Conservation (phyloP, 805 yeast species). For the Yarrowia sp. region DNA sequence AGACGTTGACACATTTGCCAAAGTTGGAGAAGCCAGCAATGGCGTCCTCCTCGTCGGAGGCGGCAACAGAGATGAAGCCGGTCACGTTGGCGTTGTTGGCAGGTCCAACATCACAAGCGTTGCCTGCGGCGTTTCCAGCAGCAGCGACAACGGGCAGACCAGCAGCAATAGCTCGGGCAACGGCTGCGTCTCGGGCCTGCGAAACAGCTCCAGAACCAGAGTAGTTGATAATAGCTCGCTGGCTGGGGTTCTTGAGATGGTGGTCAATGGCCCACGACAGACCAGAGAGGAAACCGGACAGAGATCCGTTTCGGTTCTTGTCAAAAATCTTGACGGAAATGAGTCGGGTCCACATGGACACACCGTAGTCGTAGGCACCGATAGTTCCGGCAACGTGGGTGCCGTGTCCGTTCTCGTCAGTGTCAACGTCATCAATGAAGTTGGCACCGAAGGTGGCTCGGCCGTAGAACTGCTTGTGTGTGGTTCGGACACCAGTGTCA, state of each 20-base stretch:
- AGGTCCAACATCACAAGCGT: constrained; percentile 90
- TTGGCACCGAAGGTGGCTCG: constrained; percentile 87
- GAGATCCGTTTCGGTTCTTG: constrained; percentile 53
- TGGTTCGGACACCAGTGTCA: constrained; percentile 80
- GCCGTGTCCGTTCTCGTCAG: constrained; percentile 93
- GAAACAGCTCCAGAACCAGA: constrained; percentile 93
- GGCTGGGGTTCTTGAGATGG: constrained; percentile 49
- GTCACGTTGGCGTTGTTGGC: constrained; percentile 55
- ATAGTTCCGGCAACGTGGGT: constrained; percentile 96
- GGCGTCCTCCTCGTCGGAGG: constrained; percentile 79
- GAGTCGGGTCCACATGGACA: constrained; percentile 54
- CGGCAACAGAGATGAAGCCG: constrained; percentile 84
- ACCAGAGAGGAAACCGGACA: constrained; percentile 59
- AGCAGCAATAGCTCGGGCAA: constrained; percentile 80
- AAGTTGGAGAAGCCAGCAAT: constrained; percentile 88
- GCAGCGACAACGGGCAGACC: constrained; percentile 94
- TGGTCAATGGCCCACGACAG: constrained; percentile 69
- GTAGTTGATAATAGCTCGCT: constrained; percentile 59
- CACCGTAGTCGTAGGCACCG: constrained; percentile 42
- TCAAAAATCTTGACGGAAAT: constrained; percentile 61
- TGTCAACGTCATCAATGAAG: constrained; percentile 66
- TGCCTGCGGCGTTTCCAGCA: constrained; percentile 91
- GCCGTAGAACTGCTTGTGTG: constrained; percentile 75
- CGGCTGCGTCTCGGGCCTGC: constrained; percentile 80
- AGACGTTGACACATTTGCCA: constrained; percentile 93